phyloP scores from a whole-genome alignment of 176 grass and related monocot species.

The Tillandsia leiboldiana region DNA sequence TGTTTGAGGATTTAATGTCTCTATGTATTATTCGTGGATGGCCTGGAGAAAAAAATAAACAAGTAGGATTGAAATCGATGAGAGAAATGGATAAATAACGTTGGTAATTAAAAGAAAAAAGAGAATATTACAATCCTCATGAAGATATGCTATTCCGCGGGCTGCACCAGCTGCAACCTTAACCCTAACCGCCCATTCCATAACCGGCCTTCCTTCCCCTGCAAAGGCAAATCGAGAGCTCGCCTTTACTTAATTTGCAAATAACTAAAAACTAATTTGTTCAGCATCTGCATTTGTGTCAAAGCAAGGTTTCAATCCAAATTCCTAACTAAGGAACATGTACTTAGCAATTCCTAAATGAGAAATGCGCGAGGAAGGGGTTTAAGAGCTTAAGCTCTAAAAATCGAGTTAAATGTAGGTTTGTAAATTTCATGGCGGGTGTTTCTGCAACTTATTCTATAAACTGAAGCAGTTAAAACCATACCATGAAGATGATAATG shows the following conservation, averaged over 20 bases:
- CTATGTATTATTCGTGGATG: constrained; percentile 88
- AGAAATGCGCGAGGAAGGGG: too few species aligned
- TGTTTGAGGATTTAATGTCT: constrained; percentile 98
- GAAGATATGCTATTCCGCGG: constrained; percentile 82
- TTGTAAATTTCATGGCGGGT: too few species aligned
- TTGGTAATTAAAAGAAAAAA: neutral
- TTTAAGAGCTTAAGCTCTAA: too few species aligned
- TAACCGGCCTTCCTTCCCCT: constrained; percentile 45
- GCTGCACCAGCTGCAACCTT: constrained; percentile 79
- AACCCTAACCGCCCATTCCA: constrained; percentile 62
- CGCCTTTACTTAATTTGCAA: neutral
- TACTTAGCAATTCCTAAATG: too few species aligned
- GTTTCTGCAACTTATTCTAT: too few species aligned
- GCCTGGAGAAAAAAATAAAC: constrained; percentile 38
- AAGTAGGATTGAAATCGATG: constrained; percentile 2
- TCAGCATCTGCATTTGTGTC: neutral
- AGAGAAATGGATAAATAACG: constrained; percentile 1
- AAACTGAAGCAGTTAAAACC: neutral
- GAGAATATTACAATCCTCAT: constrained; percentile 79
- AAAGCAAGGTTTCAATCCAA: too few species aligned
- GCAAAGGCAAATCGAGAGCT: constrained; percentile 10
- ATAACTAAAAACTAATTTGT: too few species aligned
- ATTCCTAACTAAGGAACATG: too few species aligned
- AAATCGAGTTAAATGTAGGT: too few species aligned
- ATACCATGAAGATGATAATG: constrained; percentile 89